Evolutionary conservation across 2,329 filamentous ascomycete genomes (phyloP).

Genomic region (Trichoderma sp.): DNA sequence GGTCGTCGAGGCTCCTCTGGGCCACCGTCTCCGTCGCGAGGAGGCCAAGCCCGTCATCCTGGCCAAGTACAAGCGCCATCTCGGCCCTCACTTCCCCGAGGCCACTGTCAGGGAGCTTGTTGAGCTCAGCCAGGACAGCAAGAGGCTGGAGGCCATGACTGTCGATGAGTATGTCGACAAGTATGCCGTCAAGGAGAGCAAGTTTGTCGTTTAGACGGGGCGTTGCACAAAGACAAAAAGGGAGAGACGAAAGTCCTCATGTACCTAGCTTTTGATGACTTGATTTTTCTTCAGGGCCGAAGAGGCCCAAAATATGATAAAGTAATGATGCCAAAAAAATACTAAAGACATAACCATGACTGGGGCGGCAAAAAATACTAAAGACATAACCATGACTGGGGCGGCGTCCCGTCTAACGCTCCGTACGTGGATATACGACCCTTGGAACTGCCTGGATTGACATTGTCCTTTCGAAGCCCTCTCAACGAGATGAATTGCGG

Average conservation of each 20-base stretch:
- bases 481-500: no score
- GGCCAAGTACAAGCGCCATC: constrained; percentile 91
- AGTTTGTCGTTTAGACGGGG: constrained; percentile 46
- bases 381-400: not conserved
- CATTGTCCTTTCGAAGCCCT: no score
- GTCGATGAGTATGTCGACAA: constrained; percentile 94
- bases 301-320: not conserved
- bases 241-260: not conserved
- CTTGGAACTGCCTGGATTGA: no score
- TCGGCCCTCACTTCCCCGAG: constrained; percentile 78
- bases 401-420: not conserved
- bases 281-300: not conserved
- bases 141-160: constrained; percentile 75
- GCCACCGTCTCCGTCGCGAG: constrained; percentile 85
- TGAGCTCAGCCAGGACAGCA: constrained; percentile 72
- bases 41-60: constrained; percentile 98
- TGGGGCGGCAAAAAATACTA: not conserved
- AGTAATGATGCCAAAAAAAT: not conserved
- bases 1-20: constrained; percentile 89
- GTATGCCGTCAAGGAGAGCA: constrained; percentile 66
- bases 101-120: constrained; percentile 80
- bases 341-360: not conserved
- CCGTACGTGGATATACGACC: no score
- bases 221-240: not conserved
- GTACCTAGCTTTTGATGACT: not conserved